Evolutionary conservation across 208 protist genomes (phyloP).

Genomic region (Crithidia bombi): DNA sequence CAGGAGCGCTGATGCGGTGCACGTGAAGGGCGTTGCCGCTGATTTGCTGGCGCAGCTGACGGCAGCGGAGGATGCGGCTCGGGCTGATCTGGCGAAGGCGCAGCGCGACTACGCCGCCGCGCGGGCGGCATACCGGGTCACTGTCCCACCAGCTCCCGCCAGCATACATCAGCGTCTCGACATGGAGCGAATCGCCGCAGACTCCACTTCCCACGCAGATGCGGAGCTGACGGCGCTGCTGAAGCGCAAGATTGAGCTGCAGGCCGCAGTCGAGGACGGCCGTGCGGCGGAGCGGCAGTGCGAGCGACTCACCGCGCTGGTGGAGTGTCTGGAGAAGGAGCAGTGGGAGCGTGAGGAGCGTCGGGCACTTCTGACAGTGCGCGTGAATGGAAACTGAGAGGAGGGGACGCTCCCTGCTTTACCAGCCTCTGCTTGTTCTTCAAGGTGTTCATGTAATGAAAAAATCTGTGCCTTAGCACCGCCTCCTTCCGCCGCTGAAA

Average conservation of each 20-base stretch:
- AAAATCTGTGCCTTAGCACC: no score
- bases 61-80: conserved; percentile 32
- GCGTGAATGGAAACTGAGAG: not conserved
- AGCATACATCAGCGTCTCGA: not conserved
- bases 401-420: not conserved
- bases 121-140: conserved; percentile 17
- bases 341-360: conserved; percentile 18
- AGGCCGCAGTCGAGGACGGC: conserved; percentile 33
- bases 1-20: conserved; percentile 1
- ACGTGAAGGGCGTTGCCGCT: not conserved
- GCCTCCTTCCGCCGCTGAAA: no score
- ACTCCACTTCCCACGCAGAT: not conserved
- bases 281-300: conserved; percentile 51
- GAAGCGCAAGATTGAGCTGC: conserved; percentile 38
- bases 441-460: no score
- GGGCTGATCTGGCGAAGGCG: conserved; percentile 21
- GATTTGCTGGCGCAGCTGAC: conserved; percentile 9
- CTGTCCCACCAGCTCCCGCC: not conserved
- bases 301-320: conserved; percentile 44
- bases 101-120: conserved; percentile 37
- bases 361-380: conserved; percentile 4
- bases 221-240: conserved; percentile 23
- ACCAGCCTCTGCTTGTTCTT: no score
- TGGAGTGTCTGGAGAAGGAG: conserved; percentile 27
- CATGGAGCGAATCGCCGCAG: not conserved